phyloP scores from a whole-genome alignment of 1,284 basidiomycete species.

The Inonotus obliquus region DNA sequence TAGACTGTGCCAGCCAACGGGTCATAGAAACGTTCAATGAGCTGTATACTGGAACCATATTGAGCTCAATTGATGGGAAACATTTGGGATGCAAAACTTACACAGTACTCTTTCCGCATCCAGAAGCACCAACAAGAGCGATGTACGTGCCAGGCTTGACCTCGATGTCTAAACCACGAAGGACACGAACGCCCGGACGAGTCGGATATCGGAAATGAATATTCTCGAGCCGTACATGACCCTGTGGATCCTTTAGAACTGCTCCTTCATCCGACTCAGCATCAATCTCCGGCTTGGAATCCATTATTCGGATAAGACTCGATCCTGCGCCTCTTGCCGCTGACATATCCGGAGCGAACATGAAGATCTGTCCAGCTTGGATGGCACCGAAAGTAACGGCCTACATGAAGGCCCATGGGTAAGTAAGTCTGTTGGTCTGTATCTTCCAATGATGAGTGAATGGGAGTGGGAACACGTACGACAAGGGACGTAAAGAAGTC shows the following conservation, averaged over 20 bases:
- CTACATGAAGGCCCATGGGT: constrained; percentile 34
- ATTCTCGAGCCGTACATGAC: constrained; percentile 74
- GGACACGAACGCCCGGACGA: constrained; percentile 79
- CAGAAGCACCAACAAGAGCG: constrained; percentile 88
- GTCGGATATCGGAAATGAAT: constrained; percentile 97
- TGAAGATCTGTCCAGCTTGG: constrained; percentile 84
- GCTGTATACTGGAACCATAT: too few relatives aligned
- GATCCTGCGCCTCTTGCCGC: constrained; percentile 80
- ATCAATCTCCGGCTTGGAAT: constrained; percentile 79
- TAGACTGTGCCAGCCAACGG: constrained; percentile 69
- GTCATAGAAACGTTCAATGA: constrained; percentile 75
- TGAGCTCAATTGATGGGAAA: too few relatives aligned
- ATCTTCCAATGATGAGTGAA: constrained; percentile 28
- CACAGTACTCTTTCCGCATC: constrained; percentile 86
- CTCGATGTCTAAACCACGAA: constrained; percentile 75
- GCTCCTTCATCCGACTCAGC: constrained; percentile 74
- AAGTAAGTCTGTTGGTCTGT: too few relatives aligned
- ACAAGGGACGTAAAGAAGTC: constrained; percentile 85
- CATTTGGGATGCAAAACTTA: too few relatives aligned
- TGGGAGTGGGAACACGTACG: constrained; percentile 37
- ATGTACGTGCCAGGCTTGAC: constrained; percentile 90
- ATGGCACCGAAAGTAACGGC: constrained; percentile 70
- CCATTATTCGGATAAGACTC: constrained; percentile 77
- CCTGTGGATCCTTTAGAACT: constrained; percentile 47
- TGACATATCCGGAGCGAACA: constrained; percentile 90